These are phyloP conservation scores for Kurtzmaniella quercitrusa DNA, from an alignment of 1,139 yeast species.

Conservation along the genomic window DNA sequence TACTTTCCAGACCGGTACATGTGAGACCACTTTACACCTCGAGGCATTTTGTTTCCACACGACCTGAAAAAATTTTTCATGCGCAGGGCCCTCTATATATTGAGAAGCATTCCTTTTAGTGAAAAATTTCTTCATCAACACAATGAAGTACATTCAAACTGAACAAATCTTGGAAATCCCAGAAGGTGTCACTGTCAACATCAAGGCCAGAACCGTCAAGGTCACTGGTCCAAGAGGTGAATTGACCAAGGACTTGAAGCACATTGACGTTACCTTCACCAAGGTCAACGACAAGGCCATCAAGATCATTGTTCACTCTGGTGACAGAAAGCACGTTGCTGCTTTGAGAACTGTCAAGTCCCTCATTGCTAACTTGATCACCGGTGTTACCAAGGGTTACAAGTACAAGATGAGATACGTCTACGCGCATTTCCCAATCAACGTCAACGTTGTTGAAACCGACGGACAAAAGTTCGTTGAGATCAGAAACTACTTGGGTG, in stretches of 20 bases:
- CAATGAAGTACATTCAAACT: slow-evolving; percentile 92
- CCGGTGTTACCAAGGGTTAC: slow-evolving; percentile 99
- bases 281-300: slow-evolving; percentile 70
- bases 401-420: slow-evolving; percentile 99
- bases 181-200: slow-evolving; percentile 87
- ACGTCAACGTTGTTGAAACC: slow-evolving; percentile 80
- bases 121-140: slow-evolving; percentile 11
- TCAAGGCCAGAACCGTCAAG: slow-evolving; percentile 86
- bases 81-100: slow-evolving; percentile 1
- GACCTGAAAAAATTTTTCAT: slow-evolving; percentile 10
- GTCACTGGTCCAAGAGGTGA: slow-evolving; percentile 99
- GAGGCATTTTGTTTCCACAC: slow-evolving; percentile 4
- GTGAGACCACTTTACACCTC: background rate
- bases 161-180: slow-evolving; percentile 91
- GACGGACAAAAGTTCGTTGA: slow-evolving; percentile 78
- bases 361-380: slow-evolving; percentile 86
- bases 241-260: slow-evolving; percentile 86
- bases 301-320: slow-evolving; percentile 93
- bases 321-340: slow-evolving; percentile 99
- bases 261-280: slow-evolving; percentile 88
- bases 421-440: slow-evolving; percentile 99
- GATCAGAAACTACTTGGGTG: slow-evolving; percentile 99
- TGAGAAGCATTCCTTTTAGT: slow-evolving; percentile 2
- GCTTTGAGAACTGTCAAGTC: slow-evolving; percentile 98
- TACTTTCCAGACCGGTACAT: background rate